phyloP scores from a whole-genome alignment of 805 yeast genomes.

The Teunomyces lycoperdinae region DNA sequence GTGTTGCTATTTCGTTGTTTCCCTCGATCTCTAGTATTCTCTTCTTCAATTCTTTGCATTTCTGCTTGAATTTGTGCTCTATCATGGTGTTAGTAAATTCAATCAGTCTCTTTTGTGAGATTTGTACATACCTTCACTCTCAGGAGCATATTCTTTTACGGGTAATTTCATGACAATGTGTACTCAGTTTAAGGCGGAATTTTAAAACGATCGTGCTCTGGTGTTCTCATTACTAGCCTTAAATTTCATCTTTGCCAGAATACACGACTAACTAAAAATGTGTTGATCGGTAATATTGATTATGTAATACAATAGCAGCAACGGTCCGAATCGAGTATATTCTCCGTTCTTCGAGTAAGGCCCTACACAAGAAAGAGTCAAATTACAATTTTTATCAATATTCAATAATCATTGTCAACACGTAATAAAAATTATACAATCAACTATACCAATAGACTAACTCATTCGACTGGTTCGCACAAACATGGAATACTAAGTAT shows the following conservation, averaged over 20 bases:
- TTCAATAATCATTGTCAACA: too few relatives aligned
- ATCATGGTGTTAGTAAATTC: not conserved
- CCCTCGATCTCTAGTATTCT: slow-evolving; percentile 72
- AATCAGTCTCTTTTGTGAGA: not conserved
- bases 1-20: slow-evolving; percentile 69
- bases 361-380: too few relatives aligned
- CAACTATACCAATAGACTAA: too few relatives aligned
- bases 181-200: not conserved
- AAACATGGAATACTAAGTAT: not conserved
- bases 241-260: slow-evolving; percentile 1
- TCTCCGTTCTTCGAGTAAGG: too few relatives aligned
- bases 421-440: too few relatives aligned
- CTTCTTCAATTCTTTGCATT: slow-evolving; percentile 68
- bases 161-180: slow-evolving; percentile 1
- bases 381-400: too few relatives aligned
- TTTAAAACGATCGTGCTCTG: not conserved
- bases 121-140: slow-evolving; percentile 37
- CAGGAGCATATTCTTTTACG: slow-evolving; percentile 30
- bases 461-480: not conserved
- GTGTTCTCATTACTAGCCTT: not conserved
- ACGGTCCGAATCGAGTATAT: not conserved
- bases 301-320: not conserved
- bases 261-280: slow-evolving; percentile 4
- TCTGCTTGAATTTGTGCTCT: slow-evolving; percentile 50
- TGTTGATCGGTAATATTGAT: not conserved